Base-by-base conservation (phyloP, 2,329 filamentous ascomycete species). In the Colletotrichum horii region DNA sequence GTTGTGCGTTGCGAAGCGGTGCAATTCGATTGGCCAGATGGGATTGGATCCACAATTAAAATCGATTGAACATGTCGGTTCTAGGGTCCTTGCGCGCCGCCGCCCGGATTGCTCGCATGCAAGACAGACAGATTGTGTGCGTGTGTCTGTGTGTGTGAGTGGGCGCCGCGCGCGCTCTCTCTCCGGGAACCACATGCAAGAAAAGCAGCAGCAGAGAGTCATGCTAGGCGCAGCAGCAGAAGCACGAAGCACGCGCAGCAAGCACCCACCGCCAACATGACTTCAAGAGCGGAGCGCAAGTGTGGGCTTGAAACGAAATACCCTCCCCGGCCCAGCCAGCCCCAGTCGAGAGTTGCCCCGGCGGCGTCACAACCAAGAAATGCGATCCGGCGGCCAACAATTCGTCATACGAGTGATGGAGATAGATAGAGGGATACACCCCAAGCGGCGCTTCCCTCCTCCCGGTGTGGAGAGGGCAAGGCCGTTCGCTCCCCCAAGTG, bases 211-310 rank as follows among this genome's bases (percentile, higher is more conserved):
- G 38, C 38, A 61, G 14, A 58, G 70, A 73, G 73, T 67, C 70
- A 73, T 75, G 68, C 36, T 52, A 43, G 56, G 26, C 14, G 56
- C 55, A 16, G 69, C 72, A 65, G 55, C 15, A 30, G 52, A 62
- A n/a, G 61, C 56, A 58, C n/a, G 55, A 58, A 58, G 55, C 55
- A 28, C 24, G 55, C 15, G 22, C 60, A 24, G 60, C 60, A 64
- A 58, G 48, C 70, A 68, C 62, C 43, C 70, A 73, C 70, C 43
- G 56, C 43, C 36, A 65, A 65, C 73, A 73, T 75, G 64, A 73
- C 70, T 73, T n/a, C 73, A 64, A 69, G 64, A 65, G 64, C 58
- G 73, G 70, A 73, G 56, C 56, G 34, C n/a, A n/a, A 22, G n/a
- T 16, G 56, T 67, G 48, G 70, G 34, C 64, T 68, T 55, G 24